phyloP scores from a whole-genome alignment of 306 rosid species.

The Lupinus albus region DNA sequence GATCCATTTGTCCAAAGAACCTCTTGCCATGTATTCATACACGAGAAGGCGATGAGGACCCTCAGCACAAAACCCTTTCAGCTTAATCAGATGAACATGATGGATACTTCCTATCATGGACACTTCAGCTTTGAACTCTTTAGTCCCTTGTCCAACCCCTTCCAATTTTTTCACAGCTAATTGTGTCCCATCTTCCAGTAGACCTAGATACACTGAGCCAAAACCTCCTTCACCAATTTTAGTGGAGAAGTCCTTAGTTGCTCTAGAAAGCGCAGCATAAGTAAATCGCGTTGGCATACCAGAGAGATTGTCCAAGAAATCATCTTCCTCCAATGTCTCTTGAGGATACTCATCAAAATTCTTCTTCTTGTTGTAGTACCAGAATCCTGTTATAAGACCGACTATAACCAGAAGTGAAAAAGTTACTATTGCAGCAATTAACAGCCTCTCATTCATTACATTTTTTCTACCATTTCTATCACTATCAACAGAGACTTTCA shows the following conservation, averaged over 20 bases:
- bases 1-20: conserved; percentile 79
- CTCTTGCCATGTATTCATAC: conserved; percentile 75
- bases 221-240: conserved; percentile 95
- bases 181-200: conserved; percentile 67
- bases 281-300: conserved; percentile 72
- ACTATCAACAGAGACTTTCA: conserved; percentile 56
- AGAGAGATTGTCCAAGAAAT: conserved; percentile 68
- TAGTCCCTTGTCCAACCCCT: conserved; percentile 85
- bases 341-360: conserved; percentile 38
- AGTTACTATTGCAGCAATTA: conserved; percentile 45
- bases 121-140: conserved; percentile 88
- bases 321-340: conserved; percentile 68
- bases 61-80: conserved; percentile 66
- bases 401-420: conserved; percentile 47
- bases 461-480: conserved; percentile 39
- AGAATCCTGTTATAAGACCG: conserved; percentile 51
- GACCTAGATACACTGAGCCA: conserved; percentile 86
- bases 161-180: conserved; percentile 95
- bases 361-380: conserved; percentile 46
- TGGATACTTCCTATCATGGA: conserved; percentile 91
- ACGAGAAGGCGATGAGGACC: conserved; percentile 71
- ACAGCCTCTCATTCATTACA: conserved; percentile 41
- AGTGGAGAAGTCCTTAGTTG: conserved; percentile 70
- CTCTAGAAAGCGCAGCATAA: conserved; percentile 62
- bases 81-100: conserved; percentile 77